Base-by-base conservation (phyloP, 2,329 filamentous ascomycete genomes). In the Calonectria multiphialidica region DNA sequence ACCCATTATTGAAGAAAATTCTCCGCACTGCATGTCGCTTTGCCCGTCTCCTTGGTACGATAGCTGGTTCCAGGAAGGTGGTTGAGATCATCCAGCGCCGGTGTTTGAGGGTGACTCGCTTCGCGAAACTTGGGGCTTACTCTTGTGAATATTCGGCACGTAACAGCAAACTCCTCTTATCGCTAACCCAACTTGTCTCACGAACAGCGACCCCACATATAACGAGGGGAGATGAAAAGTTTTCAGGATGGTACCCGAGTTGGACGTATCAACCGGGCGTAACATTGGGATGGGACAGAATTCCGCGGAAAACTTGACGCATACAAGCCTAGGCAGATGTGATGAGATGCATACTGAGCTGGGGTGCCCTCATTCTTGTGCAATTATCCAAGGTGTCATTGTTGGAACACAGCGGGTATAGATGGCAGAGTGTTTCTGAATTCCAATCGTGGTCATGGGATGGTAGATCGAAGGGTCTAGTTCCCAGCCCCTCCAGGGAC, bases 31-130 rank as follows among this genome's bases (percentile, higher is more conserved):
- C 64, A 49, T 50, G 37, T 35, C 53, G 33, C 33, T 37, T 61
- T 57, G 42, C 63, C 63, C 68, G 8, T 63, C 47, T 45, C 18
- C 44, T 50, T 47, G 68, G 50, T 44, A 45, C 33, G 23, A 44
- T 42, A 47, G 50, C 25, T 44, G 68, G 55, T 49, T 67, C 68
- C 63, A 57, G 23, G 47, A 71, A 47, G 35, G 30, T 37, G 68
- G 63, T 67, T 33, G 55, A 62, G 45, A 44, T 55, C 55, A 21
- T 62, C 45, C 45, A 45, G 63, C 37, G 68, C 68, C 63, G 45
- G 57, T 30, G 68, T 71, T 71, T 66, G 68, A 71, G 63, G 50
- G 47, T 6, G 53, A 47, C 50, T 68, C 57, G 63, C 64, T 64
- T 64, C 64, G 44, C 40, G 18, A 33, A 40, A 40, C 53, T 37